Conservation (phyloP, 352 stramenopile species). For the Phytophthora cactorum region DNA sequence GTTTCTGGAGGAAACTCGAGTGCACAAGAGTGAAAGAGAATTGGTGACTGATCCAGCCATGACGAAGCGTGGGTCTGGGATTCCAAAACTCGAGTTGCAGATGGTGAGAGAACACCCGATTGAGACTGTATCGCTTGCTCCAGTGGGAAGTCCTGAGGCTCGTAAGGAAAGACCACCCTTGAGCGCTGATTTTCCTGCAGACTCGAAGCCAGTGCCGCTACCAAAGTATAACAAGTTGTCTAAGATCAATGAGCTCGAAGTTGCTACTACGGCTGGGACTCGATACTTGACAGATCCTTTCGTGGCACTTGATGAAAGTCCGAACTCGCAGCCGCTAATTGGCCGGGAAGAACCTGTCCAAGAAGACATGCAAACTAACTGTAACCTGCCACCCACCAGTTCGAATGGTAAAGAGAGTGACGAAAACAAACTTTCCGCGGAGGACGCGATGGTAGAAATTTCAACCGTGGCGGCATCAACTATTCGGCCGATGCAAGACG, state of each 20-base stretch:
- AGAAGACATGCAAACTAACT: not conserved
- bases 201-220: not conserved
- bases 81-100: slow-evolving; percentile 12
- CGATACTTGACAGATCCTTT: not conserved
- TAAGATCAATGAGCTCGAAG: not conserved
- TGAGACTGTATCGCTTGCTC: slow-evolving; percentile 24
- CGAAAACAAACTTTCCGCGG: not conserved
- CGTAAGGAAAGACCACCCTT: not conserved
- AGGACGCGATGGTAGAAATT: not conserved
- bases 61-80: not conserved
- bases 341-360: not conserved
- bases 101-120: slow-evolving; percentile 26
- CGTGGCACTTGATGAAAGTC: not conserved
- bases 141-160: slow-evolving; percentile 19
- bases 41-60: not conserved
- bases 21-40: slow-evolving; percentile 9
- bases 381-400: not conserved
- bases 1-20: slow-evolving; percentile 29
- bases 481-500: not conserved
- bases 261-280: not conserved
- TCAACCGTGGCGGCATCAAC: not conserved
- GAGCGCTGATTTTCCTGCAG: not conserved
- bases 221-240: not conserved
- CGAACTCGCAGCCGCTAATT: not conserved
- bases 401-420: not conserved